Percentiles rank a stretch among this genome's conserved stretches.
Evolutionary conservation across 2,329 filamentous ascomycete genomes (phyloP).

Genomic region (Phyllosticta citriasiana): DNA sequence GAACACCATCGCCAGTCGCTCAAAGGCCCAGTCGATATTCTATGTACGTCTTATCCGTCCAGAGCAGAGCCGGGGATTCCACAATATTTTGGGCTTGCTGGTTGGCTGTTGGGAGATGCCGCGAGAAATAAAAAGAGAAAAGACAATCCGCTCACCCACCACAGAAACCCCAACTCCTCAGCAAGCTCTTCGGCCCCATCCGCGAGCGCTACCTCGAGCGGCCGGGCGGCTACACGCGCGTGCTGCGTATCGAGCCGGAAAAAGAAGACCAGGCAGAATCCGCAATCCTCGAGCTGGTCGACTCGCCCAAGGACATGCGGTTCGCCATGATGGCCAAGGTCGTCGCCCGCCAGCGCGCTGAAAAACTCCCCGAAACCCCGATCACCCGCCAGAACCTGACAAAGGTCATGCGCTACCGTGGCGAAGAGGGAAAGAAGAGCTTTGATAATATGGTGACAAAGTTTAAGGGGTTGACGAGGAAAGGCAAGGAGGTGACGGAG

Average conservation of each 20-base stretch:
- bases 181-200: slow-evolving; percentile 81
- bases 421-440: slow-evolving; percentile 50
- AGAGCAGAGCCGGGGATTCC: slow-evolving; percentile 9
- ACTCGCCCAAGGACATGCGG: slow-evolving; percentile 86
- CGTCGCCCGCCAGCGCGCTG: slow-evolving; percentile 50
- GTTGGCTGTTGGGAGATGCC: no score
- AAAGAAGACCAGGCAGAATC: slow-evolving; percentile 81
- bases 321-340: slow-evolving; percentile 89
- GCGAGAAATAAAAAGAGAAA: no score
- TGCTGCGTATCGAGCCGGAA: slow-evolving; percentile 81
- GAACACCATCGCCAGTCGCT: slow-evolving; percentile 72
- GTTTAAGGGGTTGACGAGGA: slow-evolving; percentile 17
- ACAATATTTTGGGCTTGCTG: no score
- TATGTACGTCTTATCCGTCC: slow-evolving; percentile 52
- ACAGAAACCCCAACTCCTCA: slow-evolving; percentile 47
- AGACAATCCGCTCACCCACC: slow-evolving; percentile 37
- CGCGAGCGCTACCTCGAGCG: slow-evolving; percentile 67
- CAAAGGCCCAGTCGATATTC: slow-evolving; percentile 69
- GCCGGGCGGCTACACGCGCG: slow-evolving; percentile 88
- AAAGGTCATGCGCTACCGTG: slow-evolving; percentile 71
- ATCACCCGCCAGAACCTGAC: slow-evolving; percentile 68
- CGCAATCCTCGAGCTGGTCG: slow-evolving; percentile 89
- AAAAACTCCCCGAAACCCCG: slow-evolving; percentile 50
- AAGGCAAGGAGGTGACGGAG: slow-evolving; percentile 6
- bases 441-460: slow-evolving; percentile 52